phyloP scores from a whole-genome alignment of 352 stramenopile species.

The Pythium folliculosum region DNA sequence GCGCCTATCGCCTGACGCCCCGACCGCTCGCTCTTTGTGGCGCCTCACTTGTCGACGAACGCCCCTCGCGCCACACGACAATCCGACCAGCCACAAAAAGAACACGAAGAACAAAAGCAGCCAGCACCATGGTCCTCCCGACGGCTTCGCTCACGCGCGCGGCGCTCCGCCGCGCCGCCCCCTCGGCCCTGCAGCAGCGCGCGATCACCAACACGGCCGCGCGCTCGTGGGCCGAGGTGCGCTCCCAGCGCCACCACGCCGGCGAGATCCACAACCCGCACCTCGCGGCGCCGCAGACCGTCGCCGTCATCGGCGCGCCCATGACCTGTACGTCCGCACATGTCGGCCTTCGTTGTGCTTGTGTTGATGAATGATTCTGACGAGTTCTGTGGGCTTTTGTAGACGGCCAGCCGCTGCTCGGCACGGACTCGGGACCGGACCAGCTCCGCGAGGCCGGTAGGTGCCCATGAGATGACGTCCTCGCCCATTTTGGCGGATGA shows the following conservation, averaged over 20 bases:
- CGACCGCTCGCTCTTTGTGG: not conserved
- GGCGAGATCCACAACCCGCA: conserved; percentile 52
- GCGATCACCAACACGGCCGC: conserved; percentile 51
- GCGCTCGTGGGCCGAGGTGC: conserved; percentile 64
- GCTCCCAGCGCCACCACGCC: conserved; percentile 41
- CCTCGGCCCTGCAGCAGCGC: conserved; percentile 29
- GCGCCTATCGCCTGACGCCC: too few species aligned
- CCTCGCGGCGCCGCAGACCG: conserved; percentile 63
- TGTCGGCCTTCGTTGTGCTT: not conserved
- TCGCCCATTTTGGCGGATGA: too few species aligned
- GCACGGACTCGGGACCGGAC: conserved; percentile 77
- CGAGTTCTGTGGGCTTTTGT: not conserved
- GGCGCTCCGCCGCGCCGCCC: conserved; percentile 5
- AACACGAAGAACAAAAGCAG: not conserved
- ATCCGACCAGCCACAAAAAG: not conserved
- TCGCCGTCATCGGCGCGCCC: conserved; percentile 81
- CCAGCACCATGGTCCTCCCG: conserved; percentile 3
- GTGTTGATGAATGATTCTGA: not conserved
- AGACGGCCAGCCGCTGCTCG: conserved; percentile 83
- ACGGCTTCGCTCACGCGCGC: conserved; percentile 6
- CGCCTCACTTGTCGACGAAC: conserved; percentile 25
- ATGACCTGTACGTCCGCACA: conserved; percentile 73
- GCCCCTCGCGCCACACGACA: not conserved
- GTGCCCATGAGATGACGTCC: not conserved
- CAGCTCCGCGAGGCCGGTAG: conserved; percentile 64